Conservation (phyloP, 2,329 filamentous ascomycete species). For the Penicillium decumbens region DNA sequence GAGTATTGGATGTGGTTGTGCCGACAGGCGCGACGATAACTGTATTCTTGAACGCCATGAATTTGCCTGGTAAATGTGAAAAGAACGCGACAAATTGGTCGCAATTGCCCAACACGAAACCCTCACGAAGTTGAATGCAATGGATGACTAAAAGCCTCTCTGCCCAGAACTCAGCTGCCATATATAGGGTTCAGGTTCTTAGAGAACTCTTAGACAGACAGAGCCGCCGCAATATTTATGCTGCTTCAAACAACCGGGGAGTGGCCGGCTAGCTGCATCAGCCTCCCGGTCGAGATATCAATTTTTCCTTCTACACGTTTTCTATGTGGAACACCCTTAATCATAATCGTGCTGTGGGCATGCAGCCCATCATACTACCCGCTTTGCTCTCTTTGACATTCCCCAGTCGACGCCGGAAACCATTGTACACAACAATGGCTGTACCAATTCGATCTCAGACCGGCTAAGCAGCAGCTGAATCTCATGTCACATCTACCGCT, state of each 20-base stretch:
- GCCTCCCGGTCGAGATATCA: conserved; percentile 2
- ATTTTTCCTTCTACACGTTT: background rate
- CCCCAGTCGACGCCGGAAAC: background rate
- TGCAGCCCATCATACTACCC: background rate
- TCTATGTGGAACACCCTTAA: background rate
- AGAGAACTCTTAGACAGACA: background rate
- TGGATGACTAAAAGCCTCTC: background rate
- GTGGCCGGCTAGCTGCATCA: background rate
- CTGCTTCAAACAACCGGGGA: background rate
- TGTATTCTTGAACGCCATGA: background rate
- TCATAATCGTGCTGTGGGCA: background rate
- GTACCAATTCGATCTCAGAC: background rate
- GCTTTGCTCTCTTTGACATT: background rate
- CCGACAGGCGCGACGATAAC: background rate
- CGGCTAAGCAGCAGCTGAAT: background rate
- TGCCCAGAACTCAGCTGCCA: too few relatives aligned
- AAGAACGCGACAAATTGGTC: background rate
- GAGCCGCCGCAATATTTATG: background rate
- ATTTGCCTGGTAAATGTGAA: background rate
- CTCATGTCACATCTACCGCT: background rate
- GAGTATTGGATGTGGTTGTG: background rate
- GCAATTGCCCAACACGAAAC: background rate
- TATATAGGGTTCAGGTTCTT: background rate
- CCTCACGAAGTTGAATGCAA: background rate
- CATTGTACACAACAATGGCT: background rate